Conservation (phyloP, 2,329 filamentous ascomycete species). For the Chrysosporium keratinophilum region DNA sequence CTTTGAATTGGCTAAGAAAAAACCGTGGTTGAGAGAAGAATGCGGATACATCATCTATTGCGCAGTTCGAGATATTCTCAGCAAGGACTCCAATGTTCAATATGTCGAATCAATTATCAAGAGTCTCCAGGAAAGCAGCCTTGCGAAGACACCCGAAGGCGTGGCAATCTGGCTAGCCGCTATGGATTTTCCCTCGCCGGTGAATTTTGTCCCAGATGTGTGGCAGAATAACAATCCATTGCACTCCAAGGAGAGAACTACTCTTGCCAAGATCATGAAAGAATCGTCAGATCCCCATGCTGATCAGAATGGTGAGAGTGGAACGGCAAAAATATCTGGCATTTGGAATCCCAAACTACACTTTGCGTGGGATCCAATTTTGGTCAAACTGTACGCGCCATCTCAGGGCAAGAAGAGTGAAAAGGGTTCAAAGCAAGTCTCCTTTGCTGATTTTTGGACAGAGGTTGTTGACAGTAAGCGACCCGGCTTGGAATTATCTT, state of each 20-base stretch:
- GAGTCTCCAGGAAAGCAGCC: constrained; percentile 51
- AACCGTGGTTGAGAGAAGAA: constrained; percentile 80
- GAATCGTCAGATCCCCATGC: constrained; percentile 41
- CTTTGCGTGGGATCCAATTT: constrained; percentile 76
- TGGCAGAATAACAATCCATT: constrained; percentile 69
- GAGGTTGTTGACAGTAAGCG: constrained; percentile 72
- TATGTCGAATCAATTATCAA: constrained; percentile 54
- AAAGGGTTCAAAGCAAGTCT: constrained; percentile 26
- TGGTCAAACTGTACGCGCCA: constrained; percentile 39
- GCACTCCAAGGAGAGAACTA: constrained; percentile 54
- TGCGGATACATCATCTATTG: constrained; percentile 75
- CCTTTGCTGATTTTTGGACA: constrained; percentile 71
- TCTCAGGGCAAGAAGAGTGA: constrained; percentile 23
- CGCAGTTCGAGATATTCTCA: constrained; percentile 49
- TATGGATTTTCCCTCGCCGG: constrained; percentile 51
- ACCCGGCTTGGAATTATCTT: neutral
- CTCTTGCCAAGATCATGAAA: constrained; percentile 67
- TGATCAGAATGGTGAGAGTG: constrained; percentile 24
- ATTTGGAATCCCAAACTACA: constrained; percentile 72
- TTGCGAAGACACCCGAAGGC: constrained; percentile 75
- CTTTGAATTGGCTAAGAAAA: constrained; percentile 64
- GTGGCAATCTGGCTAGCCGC: constrained; percentile 77
- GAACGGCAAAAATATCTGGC: constrained; percentile 43
- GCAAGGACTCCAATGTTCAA: constrained; percentile 31
- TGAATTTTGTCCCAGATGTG: constrained; percentile 56